A percentile compares a stretch with the other conserved stretches of the same genome.
Evolutionary conservation across 176 grass and related monocot species (phyloP).

Genomic region (Pharus latifolius): DNA sequence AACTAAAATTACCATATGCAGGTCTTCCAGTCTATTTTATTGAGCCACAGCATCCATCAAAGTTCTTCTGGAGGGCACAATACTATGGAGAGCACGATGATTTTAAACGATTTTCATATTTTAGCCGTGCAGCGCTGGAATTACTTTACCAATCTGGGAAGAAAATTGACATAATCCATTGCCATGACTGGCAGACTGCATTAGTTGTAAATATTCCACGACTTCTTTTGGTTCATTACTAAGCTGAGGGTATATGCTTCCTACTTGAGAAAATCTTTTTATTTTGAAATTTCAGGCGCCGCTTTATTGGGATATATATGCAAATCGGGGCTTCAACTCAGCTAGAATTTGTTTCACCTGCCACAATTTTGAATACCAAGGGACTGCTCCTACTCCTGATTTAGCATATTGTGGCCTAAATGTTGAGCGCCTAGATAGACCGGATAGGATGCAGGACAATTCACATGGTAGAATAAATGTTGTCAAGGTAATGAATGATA

Average conservation of each 20-base stretch:
- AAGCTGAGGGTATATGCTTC: slow-evolving; percentile 3
- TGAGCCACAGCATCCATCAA: slow-evolving; percentile 83
- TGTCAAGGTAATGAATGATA: slow-evolving; percentile 93
- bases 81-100: slow-evolving; percentile 95
- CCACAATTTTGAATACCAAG: slow-evolving; percentile 99
- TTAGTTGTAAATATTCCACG: slow-evolving; percentile 93
- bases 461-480: slow-evolving; percentile 82
- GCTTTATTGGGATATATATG: slow-evolving; percentile 97
- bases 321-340: slow-evolving; percentile 69
- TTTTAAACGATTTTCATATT: slow-evolving; percentile 89
- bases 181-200: slow-evolving; percentile 96
- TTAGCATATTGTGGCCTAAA: slow-evolving; percentile 76
- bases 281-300: slow-evolving; percentile 47
- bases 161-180: slow-evolving; percentile 95
- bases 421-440: slow-evolving; percentile 63
- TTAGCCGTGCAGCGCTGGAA: slow-evolving; percentile 64
- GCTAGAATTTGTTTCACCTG: slow-evolving; percentile 98
- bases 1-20: slow-evolving; percentile 36
- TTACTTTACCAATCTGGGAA: slow-evolving; percentile 68
- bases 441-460: slow-evolving; percentile 84
- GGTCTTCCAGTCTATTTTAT: slow-evolving; percentile 96
- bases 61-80: slow-evolving; percentile 75
- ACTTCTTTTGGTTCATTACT: slow-evolving; percentile 12
- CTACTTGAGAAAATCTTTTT: background rate
- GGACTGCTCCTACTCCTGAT: slow-evolving; percentile 61